phyloP scores from a whole-genome alignment of 352 stramenopile genomes.

The Phytophthora citrophthora region DNA sequence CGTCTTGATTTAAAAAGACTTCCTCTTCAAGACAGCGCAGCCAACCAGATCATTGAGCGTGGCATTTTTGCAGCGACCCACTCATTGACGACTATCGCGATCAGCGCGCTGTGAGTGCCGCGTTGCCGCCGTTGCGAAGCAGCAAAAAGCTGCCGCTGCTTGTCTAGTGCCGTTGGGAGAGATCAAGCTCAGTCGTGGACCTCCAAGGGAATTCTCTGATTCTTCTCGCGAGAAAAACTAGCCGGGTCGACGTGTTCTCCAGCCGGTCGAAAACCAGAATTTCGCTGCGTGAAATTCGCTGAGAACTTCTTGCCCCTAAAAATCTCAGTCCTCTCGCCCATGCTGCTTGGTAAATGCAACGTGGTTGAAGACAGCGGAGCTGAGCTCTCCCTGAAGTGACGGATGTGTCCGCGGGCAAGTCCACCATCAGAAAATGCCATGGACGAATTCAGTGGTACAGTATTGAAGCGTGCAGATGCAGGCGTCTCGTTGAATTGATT shows the following conservation, averaged over 20 bases:
- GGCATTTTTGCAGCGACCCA: constrained; percentile 27
- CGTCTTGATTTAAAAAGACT: constrained; percentile 21
- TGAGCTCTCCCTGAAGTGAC: neutral
- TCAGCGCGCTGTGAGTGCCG: neutral
- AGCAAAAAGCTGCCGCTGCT: constrained; percentile 4
- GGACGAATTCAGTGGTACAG: constrained; percentile 11
- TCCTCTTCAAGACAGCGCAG: neutral
- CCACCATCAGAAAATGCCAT: constrained; percentile 18
- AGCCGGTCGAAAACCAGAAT: constrained; percentile 16
- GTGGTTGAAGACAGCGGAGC: constrained; percentile 23
- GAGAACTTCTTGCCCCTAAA: neutral
- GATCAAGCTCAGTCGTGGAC: constrained; percentile 5
- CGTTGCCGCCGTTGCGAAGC: constrained; percentile 10
- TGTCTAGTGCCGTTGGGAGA: neutral
- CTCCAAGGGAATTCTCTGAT: constrained; percentile 19
- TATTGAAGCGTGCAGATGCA: constrained; percentile 13
- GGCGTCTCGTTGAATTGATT: constrained; percentile 27
- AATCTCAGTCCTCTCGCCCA: too few relatives aligned
- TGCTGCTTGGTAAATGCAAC: constrained; percentile 1
- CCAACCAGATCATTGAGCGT: constrained; percentile 21
- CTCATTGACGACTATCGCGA: constrained; percentile 29
- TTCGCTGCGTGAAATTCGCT: constrained; percentile 14
- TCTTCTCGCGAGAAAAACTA: constrained; percentile 14
- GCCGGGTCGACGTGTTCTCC: constrained; percentile 15
- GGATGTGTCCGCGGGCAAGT: constrained; percentile 16